Conservation (phyloP, 2,329 filamentous ascomycete genomes). For the Reticulascus tulasneorum region DNA sequence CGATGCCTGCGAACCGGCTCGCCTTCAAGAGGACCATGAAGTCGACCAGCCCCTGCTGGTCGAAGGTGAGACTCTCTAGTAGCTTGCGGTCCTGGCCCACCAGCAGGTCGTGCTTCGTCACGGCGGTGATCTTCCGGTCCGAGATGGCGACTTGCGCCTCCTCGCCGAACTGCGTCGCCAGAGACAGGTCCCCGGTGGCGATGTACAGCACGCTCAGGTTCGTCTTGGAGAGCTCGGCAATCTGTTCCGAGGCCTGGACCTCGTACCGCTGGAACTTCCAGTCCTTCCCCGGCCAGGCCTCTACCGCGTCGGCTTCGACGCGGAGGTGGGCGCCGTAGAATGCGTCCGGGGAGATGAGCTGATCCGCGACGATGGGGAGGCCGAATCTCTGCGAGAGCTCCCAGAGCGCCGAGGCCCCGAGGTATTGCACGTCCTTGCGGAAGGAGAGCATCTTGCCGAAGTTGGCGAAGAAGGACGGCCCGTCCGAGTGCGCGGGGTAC, state of each 20-base stretch:
- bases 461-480: constrained; percentile 25
- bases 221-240: constrained; percentile 18
- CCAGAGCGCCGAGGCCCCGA: constrained; percentile 23
- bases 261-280: constrained; percentile 25
- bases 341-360: constrained; percentile 18
- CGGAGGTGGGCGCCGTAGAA: constrained; percentile 28
- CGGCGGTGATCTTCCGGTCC: constrained; percentile 19
- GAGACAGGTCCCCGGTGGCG: constrained; percentile 22
- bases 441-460: constrained; percentile 30
- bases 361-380: constrained; percentile 19
- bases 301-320: constrained; percentile 25
- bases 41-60: constrained; percentile 28
- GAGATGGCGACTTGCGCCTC: too few relatives aligned
- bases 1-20: constrained; percentile 28
- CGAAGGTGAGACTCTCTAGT: constrained; percentile 23
- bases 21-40: constrained; percentile 27
- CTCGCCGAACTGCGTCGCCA: constrained; percentile 21
- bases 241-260: constrained; percentile 27
- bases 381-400: constrained; percentile 16
- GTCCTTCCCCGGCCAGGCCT: constrained; percentile 23
- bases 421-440: constrained; percentile 23
- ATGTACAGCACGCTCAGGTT: constrained; percentile 24
- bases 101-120: constrained; percentile 27
- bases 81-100: constrained; percentile 11
- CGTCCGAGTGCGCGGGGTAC: constrained; percentile 31